Evolutionary conservation across 1,139 yeast genomes (phyloP), one percentile per base, ranked within the genome.

Genomic region (Debaryomycetaceae sp.): DNA sequence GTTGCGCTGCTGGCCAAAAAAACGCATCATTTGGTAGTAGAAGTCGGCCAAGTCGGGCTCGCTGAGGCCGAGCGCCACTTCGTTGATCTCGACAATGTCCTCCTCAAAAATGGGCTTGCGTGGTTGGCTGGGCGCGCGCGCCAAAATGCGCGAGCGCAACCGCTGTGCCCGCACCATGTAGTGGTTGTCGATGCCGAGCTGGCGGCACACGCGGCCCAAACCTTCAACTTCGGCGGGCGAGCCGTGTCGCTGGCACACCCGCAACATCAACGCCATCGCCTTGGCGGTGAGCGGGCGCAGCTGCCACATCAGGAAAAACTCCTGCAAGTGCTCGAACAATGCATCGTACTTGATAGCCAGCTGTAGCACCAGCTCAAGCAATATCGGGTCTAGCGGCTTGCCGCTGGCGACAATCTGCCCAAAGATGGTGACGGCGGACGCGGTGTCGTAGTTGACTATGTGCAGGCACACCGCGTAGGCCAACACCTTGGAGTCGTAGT

Each of bases 401-500:
- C 17, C 25, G 11, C 16, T 6, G 11, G 27, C 15, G 5, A 30
- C 12, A 4, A 33, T 22, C 23, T 25, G 24, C 9, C 18, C 18
- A 12, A 23, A 30, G n/a, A 21, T 3, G 8, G 12, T 12, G 18
- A 30, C n/a, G 8, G 36, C 36, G 6, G 28, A 12, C 10, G 27
- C 15, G 4, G 30, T 18, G 25, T 66, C 68, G 40, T 56, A 64
- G 41, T 53, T 59, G 17, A 42, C 41, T 3, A 62, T 49, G 35
- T 53, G 58, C 4, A 56, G 55, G 23, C 53, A 47, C 31, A 65
- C 42, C 3, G 53, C 43, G 34, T 63, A 61, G 18, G 56, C 45
- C 30, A 63, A 40, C 2, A 59, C 52, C 11, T 42, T 44, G 6
- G 57, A 41, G 37, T 57, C 45, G 28, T 50, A 44, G 5, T n/a